Percentiles rank a stretch among this genome's conserved stretches.
Evolutionary conservation across 805 yeast species (phyloP).

Genomic region (Isabelozyma pseudorhagii): DNA sequence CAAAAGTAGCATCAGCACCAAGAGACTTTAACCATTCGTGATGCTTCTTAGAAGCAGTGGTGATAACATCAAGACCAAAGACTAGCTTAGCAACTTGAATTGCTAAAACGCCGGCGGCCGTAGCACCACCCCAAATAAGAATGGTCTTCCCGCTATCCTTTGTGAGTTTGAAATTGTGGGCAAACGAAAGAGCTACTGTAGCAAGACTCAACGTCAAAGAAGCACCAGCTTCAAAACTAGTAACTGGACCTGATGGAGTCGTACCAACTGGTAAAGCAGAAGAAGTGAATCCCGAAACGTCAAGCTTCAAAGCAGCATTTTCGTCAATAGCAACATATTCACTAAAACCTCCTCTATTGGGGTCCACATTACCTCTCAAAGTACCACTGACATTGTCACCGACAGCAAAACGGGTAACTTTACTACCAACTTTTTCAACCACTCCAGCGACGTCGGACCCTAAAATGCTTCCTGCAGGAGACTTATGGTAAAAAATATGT

Average conservation of each 20-base stretch:
- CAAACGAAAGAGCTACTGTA: conserved; percentile 12
- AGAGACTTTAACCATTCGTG: conserved; percentile 34
- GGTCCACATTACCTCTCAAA: conserved; percentile 13
- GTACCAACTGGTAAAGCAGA: conserved; percentile 6
- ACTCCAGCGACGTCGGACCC: conserved; percentile 18
- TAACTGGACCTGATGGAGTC: conserved; percentile 3
- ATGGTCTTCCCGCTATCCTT: conserved; percentile 29
- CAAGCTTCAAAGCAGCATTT: conserved; percentile 14
- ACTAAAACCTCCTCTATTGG: conserved; percentile 20
- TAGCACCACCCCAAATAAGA: conserved; percentile 67
- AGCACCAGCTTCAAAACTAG: conserved; percentile 17
- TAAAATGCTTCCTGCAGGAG: conserved; percentile 4
- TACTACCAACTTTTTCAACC: conserved; percentile 17
- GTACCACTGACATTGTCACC: conserved; percentile 18
- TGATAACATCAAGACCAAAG: conserved; percentile 28
- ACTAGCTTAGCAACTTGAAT: conserved; percentile 51
- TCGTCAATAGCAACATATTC: conserved; percentile 17
- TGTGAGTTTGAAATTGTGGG: conserved; percentile 6
- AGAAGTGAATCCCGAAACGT: conserved; percentile 2
- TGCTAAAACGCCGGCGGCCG: conserved; percentile 56
- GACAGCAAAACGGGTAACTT: conserved; percentile 11
- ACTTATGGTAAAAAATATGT: conserved; percentile 4
- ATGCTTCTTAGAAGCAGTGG: conserved; percentile 50
- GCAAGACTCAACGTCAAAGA: conserved; percentile 10
- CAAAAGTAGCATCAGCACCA: conserved; percentile 53